These are phyloP conservation scores for Dactylellina sp. DNA, from an alignment of 2,329 filamentous ascomycete genomes.

Conservation along the genomic window DNA sequence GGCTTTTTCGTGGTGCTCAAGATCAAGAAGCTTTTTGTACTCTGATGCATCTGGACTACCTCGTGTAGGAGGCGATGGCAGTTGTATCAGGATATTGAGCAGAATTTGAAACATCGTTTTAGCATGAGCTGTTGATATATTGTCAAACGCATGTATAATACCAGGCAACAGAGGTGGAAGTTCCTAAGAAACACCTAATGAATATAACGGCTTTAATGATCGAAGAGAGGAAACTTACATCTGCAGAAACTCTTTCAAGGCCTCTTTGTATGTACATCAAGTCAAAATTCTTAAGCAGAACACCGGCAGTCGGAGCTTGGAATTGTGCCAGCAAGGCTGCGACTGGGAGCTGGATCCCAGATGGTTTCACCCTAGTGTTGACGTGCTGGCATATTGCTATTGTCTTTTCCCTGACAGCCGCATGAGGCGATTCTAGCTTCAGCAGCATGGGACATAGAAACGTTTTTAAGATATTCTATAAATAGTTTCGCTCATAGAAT, in stretches of 20 bases:
- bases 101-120: conserved; percentile 53
- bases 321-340: conserved; percentile 88
- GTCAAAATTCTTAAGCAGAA: conserved; percentile 87
- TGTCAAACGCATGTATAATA: conserved; percentile 48
- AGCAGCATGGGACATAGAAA: conserved; percentile 85
- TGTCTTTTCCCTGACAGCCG: conserved; percentile 80
- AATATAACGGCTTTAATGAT: background rate
- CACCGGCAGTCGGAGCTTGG: conserved; percentile 73
- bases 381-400: conserved; percentile 78
- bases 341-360: conserved; percentile 74
- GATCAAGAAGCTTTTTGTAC: conserved; percentile 71
- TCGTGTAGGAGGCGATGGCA: conserved; percentile 37
- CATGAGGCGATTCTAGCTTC: conserved; percentile 84
- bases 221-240: conserved; percentile 59
- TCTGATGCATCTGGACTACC: conserved; percentile 47
- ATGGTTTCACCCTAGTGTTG: conserved; percentile 68
- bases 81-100: conserved; percentile 41
- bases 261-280: conserved; percentile 90
- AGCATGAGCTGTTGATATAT: conserved; percentile 39
- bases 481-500: background rate
- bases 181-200: conserved; percentile 23
- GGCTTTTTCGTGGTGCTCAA: conserved; percentile 31
- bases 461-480: conserved; percentile 75
- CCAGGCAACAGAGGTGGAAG: conserved; percentile 41
- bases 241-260: conserved; percentile 70